phyloP scores from a whole-genome alignment of 139 green algal genomes.

The Chlorella sp. region DNA sequence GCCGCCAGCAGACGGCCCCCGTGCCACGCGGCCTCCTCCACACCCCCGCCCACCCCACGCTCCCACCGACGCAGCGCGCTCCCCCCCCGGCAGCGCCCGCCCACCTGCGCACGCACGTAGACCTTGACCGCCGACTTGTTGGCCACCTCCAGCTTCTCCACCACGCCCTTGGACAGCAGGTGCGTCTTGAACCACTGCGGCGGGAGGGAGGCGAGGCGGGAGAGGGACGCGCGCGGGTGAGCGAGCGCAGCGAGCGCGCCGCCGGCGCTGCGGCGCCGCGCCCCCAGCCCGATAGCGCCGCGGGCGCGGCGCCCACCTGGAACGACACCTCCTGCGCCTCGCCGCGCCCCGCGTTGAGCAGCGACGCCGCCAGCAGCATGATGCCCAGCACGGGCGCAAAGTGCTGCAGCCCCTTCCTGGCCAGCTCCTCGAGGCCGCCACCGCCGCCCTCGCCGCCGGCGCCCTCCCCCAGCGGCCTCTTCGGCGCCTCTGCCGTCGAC shows the following conservation, averaged over 20 bases:
- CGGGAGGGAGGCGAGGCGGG: background rate
- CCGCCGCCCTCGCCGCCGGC: background rate
- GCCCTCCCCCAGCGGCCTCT: conserved; percentile 16
- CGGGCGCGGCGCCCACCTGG: no score
- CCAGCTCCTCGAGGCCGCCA: conserved; percentile 6
- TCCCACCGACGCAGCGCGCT: background rate
- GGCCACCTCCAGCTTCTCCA: conserved; percentile 90
- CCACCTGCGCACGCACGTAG: background rate
- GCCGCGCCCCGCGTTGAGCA: conserved; percentile 31
- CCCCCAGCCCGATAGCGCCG: no score
- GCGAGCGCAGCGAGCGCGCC: no score
- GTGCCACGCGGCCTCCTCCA: no score
- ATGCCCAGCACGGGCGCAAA: conserved; percentile 30
- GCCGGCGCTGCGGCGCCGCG: no score
- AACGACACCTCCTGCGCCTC: conserved; percentile 87
- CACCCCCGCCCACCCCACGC: background rate
- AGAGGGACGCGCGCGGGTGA: no score
- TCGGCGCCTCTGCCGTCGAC: conserved; percentile 6
- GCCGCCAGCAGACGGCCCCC: no score
- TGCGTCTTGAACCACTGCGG: conserved; percentile 80
- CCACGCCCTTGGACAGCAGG: conserved; percentile 79
- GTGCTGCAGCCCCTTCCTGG: conserved; percentile 22
- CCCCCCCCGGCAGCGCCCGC: no score
- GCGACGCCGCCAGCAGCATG: conserved; percentile 20
- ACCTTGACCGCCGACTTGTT: conserved; percentile 89